Base-by-base conservation (phyloP, 352 stramenopile genomes). In the Phytophthora quininea region DNA sequence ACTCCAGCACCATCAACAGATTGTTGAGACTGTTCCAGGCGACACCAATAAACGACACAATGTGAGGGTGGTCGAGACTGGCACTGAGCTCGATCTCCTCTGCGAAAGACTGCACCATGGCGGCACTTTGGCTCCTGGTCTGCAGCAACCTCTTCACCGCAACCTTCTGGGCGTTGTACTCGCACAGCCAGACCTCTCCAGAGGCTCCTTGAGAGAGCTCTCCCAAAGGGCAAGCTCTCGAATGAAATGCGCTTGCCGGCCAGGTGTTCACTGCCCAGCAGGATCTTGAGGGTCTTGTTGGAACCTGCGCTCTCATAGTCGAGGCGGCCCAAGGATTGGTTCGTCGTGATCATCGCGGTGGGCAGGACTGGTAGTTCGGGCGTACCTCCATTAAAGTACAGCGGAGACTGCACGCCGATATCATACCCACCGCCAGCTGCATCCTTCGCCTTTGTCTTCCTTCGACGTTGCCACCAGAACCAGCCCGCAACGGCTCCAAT, bases 151-250 rank as follows among this genome's bases (percentile, higher is more conserved):
- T 64, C 69, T 89, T 86, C 12, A 80, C 69, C 0, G 80, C 80
- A 3, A 88, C 56, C 30, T 76, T 58, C 35, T 76, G 63, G 3
- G 53, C 63, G 48, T 82, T 69, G 64, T 84, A 84, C 30, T 77
- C 53, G 27, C 77, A 79, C 7, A 86, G 45, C 73, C 77, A 89
- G 4, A 89, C 73, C 71, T 86, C 80, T 42, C 73, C 69, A 29
- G 67, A 78, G 8, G 62, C 66, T 31, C 73, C 69, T 49, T 73
- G 62, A 75, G 19, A 76, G 9, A 3, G 64, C 31, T 52, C 50
- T 55, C 48, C 64, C 50, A 43, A 72, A 72, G 14, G 46, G 42
- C 1, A 81, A 19, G 19, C 57, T 69, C 27, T 74, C 58, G 14
- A 46, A 71, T 0, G 57, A 42, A 19, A 78, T 54, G 19, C 59